A percentile compares a stretch with the other conserved stretches of the same genome.
Conservation (phyloP, 208 protist species). For the Borovskyia barvae region DNA sequence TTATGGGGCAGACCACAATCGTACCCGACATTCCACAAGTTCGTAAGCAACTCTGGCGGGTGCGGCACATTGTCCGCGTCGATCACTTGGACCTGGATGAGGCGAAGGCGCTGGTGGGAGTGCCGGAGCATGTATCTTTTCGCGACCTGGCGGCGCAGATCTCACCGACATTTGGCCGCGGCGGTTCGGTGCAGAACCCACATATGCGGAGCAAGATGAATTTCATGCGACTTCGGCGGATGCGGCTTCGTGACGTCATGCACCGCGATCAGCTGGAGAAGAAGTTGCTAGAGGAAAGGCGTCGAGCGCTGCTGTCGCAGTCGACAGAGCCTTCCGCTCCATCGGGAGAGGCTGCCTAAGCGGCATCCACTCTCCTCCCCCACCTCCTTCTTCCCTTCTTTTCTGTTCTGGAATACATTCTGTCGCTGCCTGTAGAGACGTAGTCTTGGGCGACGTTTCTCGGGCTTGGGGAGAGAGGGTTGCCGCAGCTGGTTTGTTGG, state of each 20-base stretch:
- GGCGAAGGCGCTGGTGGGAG: conserved; percentile 68
- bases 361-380: neutral
- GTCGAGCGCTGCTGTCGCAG: conserved; percentile 10
- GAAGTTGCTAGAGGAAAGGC: conserved; percentile 63
- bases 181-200: conserved; percentile 31
- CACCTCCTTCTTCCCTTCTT: neutral
- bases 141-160: conserved; percentile 64
- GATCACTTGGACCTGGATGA: conserved; percentile 83
- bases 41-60: conserved; percentile 74
- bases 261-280: conserved; percentile 77
- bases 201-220: conserved; percentile 68
- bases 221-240: conserved; percentile 80
- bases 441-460: no score
- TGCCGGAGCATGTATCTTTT: conserved; percentile 81
- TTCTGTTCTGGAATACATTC: neutral
- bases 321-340: neutral
- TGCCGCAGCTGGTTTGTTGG: no score
- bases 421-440: no score
- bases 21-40: conserved; percentile 74
- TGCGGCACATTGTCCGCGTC: conserved; percentile 70
- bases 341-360: neutral
- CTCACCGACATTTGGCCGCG: conserved; percentile 60
- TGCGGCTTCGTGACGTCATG: conserved; percentile 81
- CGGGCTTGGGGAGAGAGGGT: no score
- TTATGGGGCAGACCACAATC: conserved; percentile 77